Percentiles rank a stretch among this genome's conserved stretches.
Evolutionary conservation across 2,329 filamentous ascomycete species (phyloP).

Genomic region (Arthrobotrys musiformis): DNA sequence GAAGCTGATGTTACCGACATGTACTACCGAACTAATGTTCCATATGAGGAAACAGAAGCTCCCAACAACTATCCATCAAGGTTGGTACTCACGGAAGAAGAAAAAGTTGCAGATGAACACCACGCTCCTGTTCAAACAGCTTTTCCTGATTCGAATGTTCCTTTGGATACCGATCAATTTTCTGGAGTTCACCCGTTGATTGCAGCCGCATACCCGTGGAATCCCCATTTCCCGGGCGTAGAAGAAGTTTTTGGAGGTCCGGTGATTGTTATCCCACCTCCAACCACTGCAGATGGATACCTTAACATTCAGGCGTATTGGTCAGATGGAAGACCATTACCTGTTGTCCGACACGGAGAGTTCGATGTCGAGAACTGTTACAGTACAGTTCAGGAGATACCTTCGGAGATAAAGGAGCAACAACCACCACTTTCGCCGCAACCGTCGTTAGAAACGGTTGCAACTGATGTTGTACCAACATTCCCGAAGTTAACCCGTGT

Average conservation of each 20-base stretch:
- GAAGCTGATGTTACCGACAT: too few relatives aligned
- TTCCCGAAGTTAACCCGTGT: neutral
- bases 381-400: neutral
- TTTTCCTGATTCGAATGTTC: neutral
- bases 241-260: neutral
- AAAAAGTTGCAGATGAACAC: neutral
- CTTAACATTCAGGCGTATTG: neutral
- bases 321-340: neutral
- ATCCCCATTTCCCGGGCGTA: neutral
- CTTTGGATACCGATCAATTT: neutral
- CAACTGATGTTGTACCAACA: neutral
- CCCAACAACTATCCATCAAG: too few relatives aligned
- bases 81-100: too few relatives aligned
- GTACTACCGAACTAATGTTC: too few relatives aligned
- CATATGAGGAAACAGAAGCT: too few relatives aligned
- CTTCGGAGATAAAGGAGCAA: neutral
- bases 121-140: neutral
- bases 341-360: neutral
- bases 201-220: neutral
- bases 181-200: neutral
- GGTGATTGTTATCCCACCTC: neutral
- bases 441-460: neutral
- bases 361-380: neutral
- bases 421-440: neutral
- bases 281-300: conserved; percentile 4